These are phyloP conservation scores for Trichoderma oligosporum DNA, from an alignment of 2,329 filamentous ascomycete genomes.

Conservation along the genomic window DNA sequence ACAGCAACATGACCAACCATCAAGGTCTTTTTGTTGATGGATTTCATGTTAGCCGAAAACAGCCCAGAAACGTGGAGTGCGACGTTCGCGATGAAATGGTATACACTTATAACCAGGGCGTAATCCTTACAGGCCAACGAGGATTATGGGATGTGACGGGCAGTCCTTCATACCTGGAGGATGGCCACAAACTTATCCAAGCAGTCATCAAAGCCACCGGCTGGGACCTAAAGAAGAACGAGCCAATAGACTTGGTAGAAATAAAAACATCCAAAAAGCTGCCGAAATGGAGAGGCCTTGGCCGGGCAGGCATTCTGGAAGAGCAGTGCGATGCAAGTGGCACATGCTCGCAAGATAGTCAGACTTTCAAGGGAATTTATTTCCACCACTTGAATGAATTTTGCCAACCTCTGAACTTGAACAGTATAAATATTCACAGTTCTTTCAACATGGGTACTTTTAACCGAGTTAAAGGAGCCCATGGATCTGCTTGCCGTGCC, in stretches of 20 bases:
- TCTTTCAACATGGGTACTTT: slow-evolving; percentile 26
- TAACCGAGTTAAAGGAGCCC: slow-evolving; percentile 36
- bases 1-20: slow-evolving; percentile 74
- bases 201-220: slow-evolving; percentile 76
- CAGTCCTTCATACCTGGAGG: slow-evolving; percentile 64
- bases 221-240: slow-evolving; percentile 53
- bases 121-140: slow-evolving; percentile 76
- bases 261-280: slow-evolving; percentile 34
- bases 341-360: slow-evolving; percentile 74
- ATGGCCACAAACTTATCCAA: slow-evolving; percentile 74
- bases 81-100: slow-evolving; percentile 83
- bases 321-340: slow-evolving; percentile 75
- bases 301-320: slow-evolving; percentile 75
- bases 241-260: slow-evolving; percentile 40
- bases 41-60: slow-evolving; percentile 69
- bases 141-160: slow-evolving; percentile 78
- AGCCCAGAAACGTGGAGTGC: slow-evolving; percentile 66
- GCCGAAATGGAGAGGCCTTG: slow-evolving; percentile 68
- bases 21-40: slow-evolving; percentile 79
- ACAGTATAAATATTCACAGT: slow-evolving; percentile 20
- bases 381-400: slow-evolving; percentile 84
- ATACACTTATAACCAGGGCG: slow-evolving; percentile 94
- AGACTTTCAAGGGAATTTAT: slow-evolving; percentile 94
- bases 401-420: slow-evolving; percentile 56
- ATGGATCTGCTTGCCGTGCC: slow-evolving; percentile 57